Evolutionary conservation across 192 early-diverging fungal species (phyloP), one percentile per base, ranked within the genome.

Genomic region (Dissophora globulifera): DNA sequence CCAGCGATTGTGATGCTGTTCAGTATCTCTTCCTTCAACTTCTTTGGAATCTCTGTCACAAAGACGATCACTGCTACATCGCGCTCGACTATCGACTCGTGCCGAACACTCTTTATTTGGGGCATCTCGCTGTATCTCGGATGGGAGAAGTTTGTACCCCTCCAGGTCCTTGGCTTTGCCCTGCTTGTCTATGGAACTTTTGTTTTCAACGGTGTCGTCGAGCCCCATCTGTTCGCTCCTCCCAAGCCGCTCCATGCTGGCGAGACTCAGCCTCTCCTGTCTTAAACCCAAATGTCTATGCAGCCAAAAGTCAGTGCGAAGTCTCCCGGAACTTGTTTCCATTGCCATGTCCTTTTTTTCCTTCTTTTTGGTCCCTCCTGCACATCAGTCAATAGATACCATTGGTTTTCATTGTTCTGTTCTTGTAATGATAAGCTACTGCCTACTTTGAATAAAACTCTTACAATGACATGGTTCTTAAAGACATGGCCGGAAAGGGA

Each of bases 71-170:
- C 88, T 31, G 96, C 97, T 42, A 99, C 97, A 3, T 87, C 92
- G 19, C 84, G 97, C n/a, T 91, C 89, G 11, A 99, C 96, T 0
- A 97, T 99, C 52, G 97, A 99, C 62, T 95, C 96, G 12, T 95
- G 93, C 88, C 85, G 96, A 46, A 99, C 95, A 7, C 80, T 98
- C 50, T 96, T 98, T 66, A 96, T 99, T 62, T 99, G 97, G 97
- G 90, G 92, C 82, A 86, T 93, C 50, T 92, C 89, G 27, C 78
- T 98, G 19, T 85, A 82, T n/a, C 87, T 99, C 48, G 95, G 95
- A 16, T 99, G 97, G 97, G 97, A 99, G 80, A 72, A 80, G 0
- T 99, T 99, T 69, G 88, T 88, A 66, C 91, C 86, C 84, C 67
- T 98, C 47, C 97, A 99, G 78, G 95, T 99, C n/a, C 41, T 93